A percentile compares a stretch with the other conserved stretches of the same genome.
Evolutionary conservation across 352 stramenopile genomes (phyloP).

Genomic region (Pelagophyceae sp.): DNA sequence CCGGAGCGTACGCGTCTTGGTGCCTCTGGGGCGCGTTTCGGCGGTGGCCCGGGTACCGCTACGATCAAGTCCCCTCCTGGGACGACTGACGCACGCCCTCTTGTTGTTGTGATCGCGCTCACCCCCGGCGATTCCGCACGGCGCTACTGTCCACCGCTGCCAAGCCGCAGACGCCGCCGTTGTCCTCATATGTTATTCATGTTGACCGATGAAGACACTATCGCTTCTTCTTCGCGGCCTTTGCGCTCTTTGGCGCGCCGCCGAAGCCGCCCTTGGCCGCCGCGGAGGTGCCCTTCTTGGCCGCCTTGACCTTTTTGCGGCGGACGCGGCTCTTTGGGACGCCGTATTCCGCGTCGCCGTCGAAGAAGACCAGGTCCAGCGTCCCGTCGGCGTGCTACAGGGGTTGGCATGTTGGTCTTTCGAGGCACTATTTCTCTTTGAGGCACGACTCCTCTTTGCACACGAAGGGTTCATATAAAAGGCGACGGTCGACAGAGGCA

Average conservation of each 20-base stretch:
- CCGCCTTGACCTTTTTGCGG: not conserved
- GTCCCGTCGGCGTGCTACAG: not conserved
- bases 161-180: too few relatives aligned
- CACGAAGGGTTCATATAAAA: too few relatives aligned
- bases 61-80: constrained; percentile 12
- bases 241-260: too few relatives aligned
- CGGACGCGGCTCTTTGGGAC: not conserved
- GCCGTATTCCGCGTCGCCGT: not conserved
- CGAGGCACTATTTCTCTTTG: not conserved
- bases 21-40: constrained; percentile 6
- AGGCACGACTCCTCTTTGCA: too few relatives aligned
- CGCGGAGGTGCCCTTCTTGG: not conserved
- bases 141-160: too few relatives aligned
- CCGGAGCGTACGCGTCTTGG: not conserved
- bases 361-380: constrained; percentile 4
- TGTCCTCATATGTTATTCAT: too few relatives aligned
- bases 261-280: not conserved
- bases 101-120: too few relatives aligned
- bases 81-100: constrained; percentile 3
- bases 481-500: not conserved
- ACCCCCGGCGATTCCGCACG: too few relatives aligned
- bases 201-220: too few relatives aligned
- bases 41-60: constrained; percentile 1
- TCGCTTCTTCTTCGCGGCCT: not conserved
- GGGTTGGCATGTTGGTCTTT: not conserved